phyloP scores from a whole-genome alignment of 352 stramenopile species.

The Pythium vanterpoolii region DNA sequence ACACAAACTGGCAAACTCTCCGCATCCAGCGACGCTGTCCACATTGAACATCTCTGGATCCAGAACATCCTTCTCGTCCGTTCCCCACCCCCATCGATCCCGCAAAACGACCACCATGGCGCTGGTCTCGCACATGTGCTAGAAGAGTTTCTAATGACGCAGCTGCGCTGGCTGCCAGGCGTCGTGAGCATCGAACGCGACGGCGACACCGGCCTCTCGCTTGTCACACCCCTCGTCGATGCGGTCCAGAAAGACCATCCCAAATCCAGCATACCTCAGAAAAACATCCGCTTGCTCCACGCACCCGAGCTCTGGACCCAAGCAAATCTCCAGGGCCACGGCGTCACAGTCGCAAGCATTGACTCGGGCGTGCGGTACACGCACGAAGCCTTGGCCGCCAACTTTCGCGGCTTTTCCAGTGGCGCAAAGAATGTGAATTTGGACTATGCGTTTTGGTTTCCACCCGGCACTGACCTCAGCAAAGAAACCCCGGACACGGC shows the following conservation, averaged over 20 bases:
- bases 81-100: not conserved
- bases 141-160: slow-evolving; percentile 21
- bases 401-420: slow-evolving; percentile 27
- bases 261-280: slow-evolving; percentile 16
- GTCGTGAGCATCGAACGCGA: slow-evolving; percentile 47
- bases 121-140: not conserved
- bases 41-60: slow-evolving; percentile 44
- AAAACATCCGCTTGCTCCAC: slow-evolving; percentile 48
- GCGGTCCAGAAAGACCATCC: not conserved
- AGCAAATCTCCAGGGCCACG: slow-evolving; percentile 29
- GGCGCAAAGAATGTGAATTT: slow-evolving; percentile 32
- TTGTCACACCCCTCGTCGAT: slow-evolving; percentile 4
- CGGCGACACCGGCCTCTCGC: slow-evolving; percentile 5
- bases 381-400: slow-evolving; percentile 43
- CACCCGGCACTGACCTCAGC: slow-evolving; percentile 40
- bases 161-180: slow-evolving; percentile 35
- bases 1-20: not conserved
- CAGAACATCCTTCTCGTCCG: slow-evolving; percentile 55
- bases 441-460: slow-evolving; percentile 76
- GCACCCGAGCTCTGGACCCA: slow-evolving; percentile 46
- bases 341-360: slow-evolving; percentile 63
- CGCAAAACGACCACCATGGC: not conserved
- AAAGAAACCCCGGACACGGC: slow-evolving; percentile 62
- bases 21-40: not conserved
- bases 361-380: slow-evolving; percentile 73